These are phyloP conservation scores for Parasarocladium wereldwijsianum DNA, from an alignment of 2,329 filamentous ascomycete genomes.

Conservation along the genomic window DNA sequence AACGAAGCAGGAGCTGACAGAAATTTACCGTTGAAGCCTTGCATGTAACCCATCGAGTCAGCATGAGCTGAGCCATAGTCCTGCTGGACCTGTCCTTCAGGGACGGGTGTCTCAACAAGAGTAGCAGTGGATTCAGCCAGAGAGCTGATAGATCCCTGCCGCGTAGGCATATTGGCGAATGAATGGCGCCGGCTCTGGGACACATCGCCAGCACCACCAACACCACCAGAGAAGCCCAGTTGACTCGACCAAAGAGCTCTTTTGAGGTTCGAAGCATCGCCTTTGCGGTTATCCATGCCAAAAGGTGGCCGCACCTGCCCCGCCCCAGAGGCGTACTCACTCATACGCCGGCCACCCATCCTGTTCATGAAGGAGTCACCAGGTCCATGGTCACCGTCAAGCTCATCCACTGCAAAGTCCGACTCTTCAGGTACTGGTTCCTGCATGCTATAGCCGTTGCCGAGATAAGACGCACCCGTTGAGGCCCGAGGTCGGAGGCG, in stretches of 20 bases:
- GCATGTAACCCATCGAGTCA: constrained; percentile 3
- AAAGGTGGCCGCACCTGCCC: constrained; percentile 31
- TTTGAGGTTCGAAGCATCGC: constrained; percentile 43
- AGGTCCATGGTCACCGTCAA: constrained; percentile 45
- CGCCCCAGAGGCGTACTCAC: constrained; percentile 19
- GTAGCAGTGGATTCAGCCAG: constrained; percentile 34
- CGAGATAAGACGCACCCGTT: constrained; percentile 36
- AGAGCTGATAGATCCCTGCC: constrained; percentile 49
- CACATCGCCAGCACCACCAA: constrained; percentile 42
- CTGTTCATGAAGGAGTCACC: constrained; percentile 32
- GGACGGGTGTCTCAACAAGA: constrained; percentile 28
- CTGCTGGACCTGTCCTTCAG: constrained; percentile 27
- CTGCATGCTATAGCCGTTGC: constrained; percentile 44
- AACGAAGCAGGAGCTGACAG: too few species aligned
- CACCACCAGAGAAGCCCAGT: constrained; percentile 36
- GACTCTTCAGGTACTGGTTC: constrained; percentile 49
- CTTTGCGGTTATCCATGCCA: constrained; percentile 43
- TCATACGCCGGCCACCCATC: constrained; percentile 36
- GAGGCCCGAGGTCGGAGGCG: constrained; percentile 44
- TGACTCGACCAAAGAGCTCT: constrained; percentile 55
- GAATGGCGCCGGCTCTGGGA: constrained; percentile 69
- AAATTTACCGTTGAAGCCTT: not conserved
- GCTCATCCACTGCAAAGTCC: constrained; percentile 59
- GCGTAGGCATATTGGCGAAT: constrained; percentile 54
- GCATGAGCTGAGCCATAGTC: constrained; percentile 17